A percentile compares a stretch with the other conserved stretches of the same genome.
phyloP scores from a whole-genome alignment of 1,284 basidiomycete genomes.

The Cutaneotrichosporon cutaneum region DNA sequence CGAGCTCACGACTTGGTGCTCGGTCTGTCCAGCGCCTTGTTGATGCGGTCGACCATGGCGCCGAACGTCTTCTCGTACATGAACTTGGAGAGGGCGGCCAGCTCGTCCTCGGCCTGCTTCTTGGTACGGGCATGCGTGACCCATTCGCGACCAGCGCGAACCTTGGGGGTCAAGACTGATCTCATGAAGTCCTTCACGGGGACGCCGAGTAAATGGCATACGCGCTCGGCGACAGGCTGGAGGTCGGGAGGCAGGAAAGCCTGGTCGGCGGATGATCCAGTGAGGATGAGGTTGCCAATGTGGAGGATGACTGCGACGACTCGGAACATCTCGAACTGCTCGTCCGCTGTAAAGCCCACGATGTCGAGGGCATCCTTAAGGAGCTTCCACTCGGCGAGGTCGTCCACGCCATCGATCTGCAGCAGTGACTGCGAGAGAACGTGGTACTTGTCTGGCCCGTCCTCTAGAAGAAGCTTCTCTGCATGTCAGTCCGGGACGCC shows the following conservation, averaged over 20 bases:
- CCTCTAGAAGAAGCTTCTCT: constrained; percentile 76
- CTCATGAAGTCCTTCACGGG: constrained; percentile 83
- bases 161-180: constrained; percentile 80
- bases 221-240: constrained; percentile 67
- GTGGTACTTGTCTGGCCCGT: constrained; percentile 77
- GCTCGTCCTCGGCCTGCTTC: constrained; percentile 90
- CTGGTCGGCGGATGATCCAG: constrained; percentile 79
- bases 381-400: constrained; percentile 79
- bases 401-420: constrained; percentile 93
- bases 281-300: constrained; percentile 88
- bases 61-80: constrained; percentile 98
- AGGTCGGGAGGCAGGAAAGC: constrained; percentile 71
- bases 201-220: constrained; percentile 91
- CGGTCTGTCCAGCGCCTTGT: constrained; percentile 88
- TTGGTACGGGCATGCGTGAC: constrained; percentile 88
- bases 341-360: constrained; percentile 68
- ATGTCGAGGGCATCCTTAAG: constrained; percentile 59
- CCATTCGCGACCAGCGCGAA: constrained; percentile 95
- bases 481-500: not conserved
- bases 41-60: constrained; percentile 89
- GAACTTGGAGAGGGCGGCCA: constrained; percentile 89
- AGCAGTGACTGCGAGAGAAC: constrained; percentile 86
- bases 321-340: constrained; percentile 93
- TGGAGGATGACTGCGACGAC: constrained; percentile 91
- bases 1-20: constrained; percentile 69